Base-by-base conservation (phyloP, 164 flowering plant genomes). In the Annona cherimola region DNA sequence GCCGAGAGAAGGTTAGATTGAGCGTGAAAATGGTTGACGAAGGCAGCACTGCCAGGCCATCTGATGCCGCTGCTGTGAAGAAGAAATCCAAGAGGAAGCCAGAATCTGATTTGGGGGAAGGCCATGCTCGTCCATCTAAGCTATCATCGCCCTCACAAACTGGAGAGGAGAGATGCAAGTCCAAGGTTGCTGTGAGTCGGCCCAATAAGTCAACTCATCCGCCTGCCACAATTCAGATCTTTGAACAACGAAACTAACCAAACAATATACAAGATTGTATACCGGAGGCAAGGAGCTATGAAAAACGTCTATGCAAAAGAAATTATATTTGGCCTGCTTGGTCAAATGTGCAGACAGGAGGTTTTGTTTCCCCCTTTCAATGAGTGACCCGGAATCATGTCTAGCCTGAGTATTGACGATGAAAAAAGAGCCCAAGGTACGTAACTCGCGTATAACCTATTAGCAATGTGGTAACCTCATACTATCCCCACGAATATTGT, bases 71-170 rank as follows among this genome's bases (percentile, higher is more conserved):
- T 5, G 8, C 71, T 50, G 20, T 69, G 67, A 75, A 75, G 61
- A 71, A 66, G 43, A 75, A 75, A 44, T 41, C 42, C 3, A 75
- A 75, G 74, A 71, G 42, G 43, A 75, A 71, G 74, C 66, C 74
- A 11, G 77, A 75, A 62, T 45, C 60, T 14, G 66, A 75, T 45
- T 61, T 67, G 12, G 77, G 73, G 8, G 74, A 66, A 18, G 44
- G 40, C 42, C 61, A 50, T 19, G 19, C 35, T 66, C 42, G 40
- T 45, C 57, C 42, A 42, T 65, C 19, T 26, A 71, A 75, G 73
- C 57, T 8, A 50, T 54, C 65, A 5, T 54, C 55, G 42, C 60
- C 69, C 1, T 4, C 42, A 9, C 67, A 64, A 68, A 57, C 19
- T 18, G 68, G 54, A 9, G 54, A 69, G 68, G 60, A 69, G 39